Evolutionary conservation across 2,329 filamentous ascomycete genomes (phyloP).

Genomic region (Gaeumannomyces tritici): DNA sequence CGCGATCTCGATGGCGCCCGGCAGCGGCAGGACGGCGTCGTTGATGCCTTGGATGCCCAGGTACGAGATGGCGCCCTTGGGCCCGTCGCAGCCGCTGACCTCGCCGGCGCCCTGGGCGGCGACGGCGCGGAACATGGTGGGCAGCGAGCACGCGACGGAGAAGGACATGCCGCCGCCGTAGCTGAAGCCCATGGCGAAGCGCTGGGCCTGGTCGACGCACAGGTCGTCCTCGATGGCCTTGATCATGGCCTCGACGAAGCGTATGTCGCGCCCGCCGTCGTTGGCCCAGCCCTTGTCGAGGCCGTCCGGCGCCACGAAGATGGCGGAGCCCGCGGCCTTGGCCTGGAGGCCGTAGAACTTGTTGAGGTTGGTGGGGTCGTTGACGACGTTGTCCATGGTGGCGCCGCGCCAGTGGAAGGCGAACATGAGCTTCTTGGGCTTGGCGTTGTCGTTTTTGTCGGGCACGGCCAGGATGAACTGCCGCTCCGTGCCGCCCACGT

Average conservation of each 20-base stretch:
- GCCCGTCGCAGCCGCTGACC: conserved; percentile 2
- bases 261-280: conserved; percentile 27
- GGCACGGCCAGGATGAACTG: conserved; percentile 1
- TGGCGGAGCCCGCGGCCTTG: conserved; percentile 22
- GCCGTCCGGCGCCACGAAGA: conserved; percentile 33
- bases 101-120: not conserved
- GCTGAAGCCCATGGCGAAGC: conserved; percentile 33
- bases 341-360: conserved; percentile 29
- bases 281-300: conserved; percentile 33
- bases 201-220: conserved; percentile 28
- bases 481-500: not conserved
- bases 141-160: conserved; percentile 29
- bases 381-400: conserved; percentile 24
- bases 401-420: conserved; percentile 30
- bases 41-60: conserved; percentile 7
- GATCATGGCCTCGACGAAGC: conserved; percentile 28
- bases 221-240: conserved; percentile 25
- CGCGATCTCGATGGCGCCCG: conserved; percentile 19
- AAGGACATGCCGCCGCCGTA: conserved; percentile 33
- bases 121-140: conserved; percentile 26
- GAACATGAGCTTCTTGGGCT: conserved; percentile 23
- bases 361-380: conserved; percentile 12
- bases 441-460: not conserved
- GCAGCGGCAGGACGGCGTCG: conserved; percentile 23
- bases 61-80: not conserved